Conservation (phyloP, 768 basidiomycete species). For the Boletus rubescentipes region DNA sequence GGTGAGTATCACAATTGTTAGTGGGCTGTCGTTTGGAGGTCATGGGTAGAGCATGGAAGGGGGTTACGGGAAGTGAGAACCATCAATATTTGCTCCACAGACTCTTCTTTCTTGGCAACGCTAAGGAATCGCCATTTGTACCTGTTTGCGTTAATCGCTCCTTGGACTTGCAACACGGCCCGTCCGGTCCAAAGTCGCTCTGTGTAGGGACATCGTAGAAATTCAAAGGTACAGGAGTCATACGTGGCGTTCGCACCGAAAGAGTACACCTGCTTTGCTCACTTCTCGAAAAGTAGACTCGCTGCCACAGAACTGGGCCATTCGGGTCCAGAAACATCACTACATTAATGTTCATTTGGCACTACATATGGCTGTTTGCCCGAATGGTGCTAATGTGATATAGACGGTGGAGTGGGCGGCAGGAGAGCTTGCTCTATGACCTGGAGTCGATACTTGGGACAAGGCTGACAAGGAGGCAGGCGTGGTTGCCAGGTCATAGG, state of each 20-base stretch:
- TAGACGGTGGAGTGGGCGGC: background rate
- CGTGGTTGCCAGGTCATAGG: background rate
- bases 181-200: no score
- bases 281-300: no score
- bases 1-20: slow-evolving; percentile 2
- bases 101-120: slow-evolving; percentile 2
- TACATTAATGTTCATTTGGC: no score
- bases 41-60: slow-evolving; percentile 13
- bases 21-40: slow-evolving; percentile 12
- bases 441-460: background rate
- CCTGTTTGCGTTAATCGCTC: background rate
- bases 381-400: background rate
- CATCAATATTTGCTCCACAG: slow-evolving; percentile 3
- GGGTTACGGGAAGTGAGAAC: background rate
- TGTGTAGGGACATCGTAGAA: no score
- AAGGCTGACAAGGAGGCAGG: background rate
- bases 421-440: no score
- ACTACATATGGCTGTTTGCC: no score
- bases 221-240: no score
- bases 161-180: no score
- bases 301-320: no score
- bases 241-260: no score
- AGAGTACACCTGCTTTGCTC: no score
- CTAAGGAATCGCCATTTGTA: background rate
- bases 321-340: no score